A percentile compares a stretch with the other conserved stretches of the same genome.
These are phyloP conservation scores for Alternaria sp. DNA, from an alignment of 2,329 filamentous ascomycete species.

Conservation along the genomic window DNA sequence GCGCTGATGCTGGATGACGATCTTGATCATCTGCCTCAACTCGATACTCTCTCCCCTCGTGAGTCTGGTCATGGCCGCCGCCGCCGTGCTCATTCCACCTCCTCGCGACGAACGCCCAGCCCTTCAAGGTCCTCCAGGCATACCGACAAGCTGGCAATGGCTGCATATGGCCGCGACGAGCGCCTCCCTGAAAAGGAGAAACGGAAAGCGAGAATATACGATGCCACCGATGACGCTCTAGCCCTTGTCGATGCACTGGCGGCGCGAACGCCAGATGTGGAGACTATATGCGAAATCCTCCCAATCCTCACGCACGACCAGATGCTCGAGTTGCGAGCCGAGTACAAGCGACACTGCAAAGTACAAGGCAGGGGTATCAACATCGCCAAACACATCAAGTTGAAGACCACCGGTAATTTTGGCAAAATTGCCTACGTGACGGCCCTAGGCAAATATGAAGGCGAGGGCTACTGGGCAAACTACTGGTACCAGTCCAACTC, in stretches of 20 bases:
- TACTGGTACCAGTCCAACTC: conserved; percentile 94
- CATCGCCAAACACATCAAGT: conserved; percentile 82
- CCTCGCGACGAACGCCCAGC: conserved; percentile 41
- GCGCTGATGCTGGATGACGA: conserved; percentile 67
- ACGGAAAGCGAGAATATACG: conserved; percentile 78
- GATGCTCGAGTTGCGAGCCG: conserved; percentile 80
- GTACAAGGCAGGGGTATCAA: conserved; percentile 82
- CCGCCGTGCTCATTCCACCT: conserved; percentile 38
- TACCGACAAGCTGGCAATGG: conserved; percentile 43
- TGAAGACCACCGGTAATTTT: conserved; percentile 77
- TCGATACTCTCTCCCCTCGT: conserved; percentile 43
- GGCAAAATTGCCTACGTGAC: conserved; percentile 93
- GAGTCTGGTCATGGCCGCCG: conserved; percentile 36
- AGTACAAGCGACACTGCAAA: conserved; percentile 92
- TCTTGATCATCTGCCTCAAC: conserved; percentile 53
- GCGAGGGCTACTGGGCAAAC: conserved; percentile 96
- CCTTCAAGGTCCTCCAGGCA: conserved; percentile 30
- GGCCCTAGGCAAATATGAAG: conserved; percentile 87
- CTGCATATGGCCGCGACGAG: conserved; percentile 25
- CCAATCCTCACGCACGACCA: conserved; percentile 86
- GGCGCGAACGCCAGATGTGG: conserved; percentile 65
- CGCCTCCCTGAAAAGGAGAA: conserved; percentile 38
- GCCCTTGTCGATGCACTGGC: conserved; percentile 77
- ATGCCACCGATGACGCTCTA: conserved; percentile 78
- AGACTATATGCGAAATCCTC: conserved; percentile 81